These are phyloP conservation scores for Ascocoryne sarcoides DNA, from an alignment of 2,329 filamentous ascomycete genomes.

Conservation along the genomic window DNA sequence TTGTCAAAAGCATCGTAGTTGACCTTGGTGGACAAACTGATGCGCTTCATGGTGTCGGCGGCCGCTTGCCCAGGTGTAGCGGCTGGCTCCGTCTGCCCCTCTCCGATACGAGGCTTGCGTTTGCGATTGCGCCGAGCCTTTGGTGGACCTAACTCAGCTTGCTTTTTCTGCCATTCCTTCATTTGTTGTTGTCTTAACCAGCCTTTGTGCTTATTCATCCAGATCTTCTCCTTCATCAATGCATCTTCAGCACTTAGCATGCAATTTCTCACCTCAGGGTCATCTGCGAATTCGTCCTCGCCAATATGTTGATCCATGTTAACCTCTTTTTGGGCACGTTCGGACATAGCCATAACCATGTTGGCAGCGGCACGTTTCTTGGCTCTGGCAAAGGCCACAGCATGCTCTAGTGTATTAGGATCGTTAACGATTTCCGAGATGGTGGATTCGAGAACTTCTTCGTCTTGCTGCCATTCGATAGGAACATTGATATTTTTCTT, in stretches of 20 bases:
- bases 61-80: slow-evolving; percentile 62
- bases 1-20: slow-evolving; percentile 58
- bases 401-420: slow-evolving; percentile 46
- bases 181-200: slow-evolving; percentile 77
- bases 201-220: slow-evolving; percentile 91
- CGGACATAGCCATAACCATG: slow-evolving; percentile 42
- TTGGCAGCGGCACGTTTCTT: slow-evolving; percentile 46
- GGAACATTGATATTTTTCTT: slow-evolving; percentile 27
- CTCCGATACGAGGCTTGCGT: slow-evolving; percentile 50
- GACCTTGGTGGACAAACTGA: slow-evolving; percentile 64
- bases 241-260: slow-evolving; percentile 65
- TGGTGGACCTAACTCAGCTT: slow-evolving; percentile 43
- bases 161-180: slow-evolving; percentile 54
- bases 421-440: slow-evolving; percentile 63
- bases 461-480: slow-evolving; percentile 54
- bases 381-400: slow-evolving; percentile 48
- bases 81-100: slow-evolving; percentile 57
- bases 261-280: slow-evolving; percentile 79
- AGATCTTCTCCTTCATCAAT: slow-evolving; percentile 79
- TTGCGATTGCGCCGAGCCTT: slow-evolving; percentile 49
- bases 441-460: slow-evolving; percentile 56
- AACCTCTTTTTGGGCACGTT: slow-evolving; percentile 38
- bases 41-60: slow-evolving; percentile 56
- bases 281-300: slow-evolving; percentile 79
- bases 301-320: slow-evolving; percentile 58